Percentiles rank a stretch among this genome's conserved stretches.
These are phyloP conservation scores for Solanum paucissectum DNA, from an alignment of 257 asterid genomes.

Conservation along the genomic window DNA sequence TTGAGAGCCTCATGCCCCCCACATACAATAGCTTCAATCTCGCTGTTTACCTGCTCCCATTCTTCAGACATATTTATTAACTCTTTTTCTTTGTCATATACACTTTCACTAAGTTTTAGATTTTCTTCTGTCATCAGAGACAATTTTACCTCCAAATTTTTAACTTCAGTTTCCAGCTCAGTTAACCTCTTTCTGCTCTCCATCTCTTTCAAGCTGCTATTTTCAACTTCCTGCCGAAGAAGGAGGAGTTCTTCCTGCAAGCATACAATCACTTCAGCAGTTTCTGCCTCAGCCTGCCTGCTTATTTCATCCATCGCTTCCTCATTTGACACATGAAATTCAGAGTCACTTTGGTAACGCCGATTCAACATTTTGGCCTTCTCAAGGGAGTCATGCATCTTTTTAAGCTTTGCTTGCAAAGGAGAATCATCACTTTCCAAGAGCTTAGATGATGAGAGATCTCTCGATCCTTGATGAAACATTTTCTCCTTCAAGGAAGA, in stretches of 20 bases:
- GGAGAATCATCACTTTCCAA: conserved; percentile 37
- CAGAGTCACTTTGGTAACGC: conserved; percentile 50
- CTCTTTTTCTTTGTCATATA: conserved; percentile 48
- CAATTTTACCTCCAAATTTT: conserved; percentile 35
- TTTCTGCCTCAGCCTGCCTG: conserved; percentile 92
- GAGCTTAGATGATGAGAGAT: conserved; percentile 22
- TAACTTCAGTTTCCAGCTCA: conserved; percentile 33
- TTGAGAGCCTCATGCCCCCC: conserved; percentile 64
- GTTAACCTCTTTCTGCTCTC: conserved; percentile 41
- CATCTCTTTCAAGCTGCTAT: conserved; percentile 50
- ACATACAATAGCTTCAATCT: conserved; percentile 56
- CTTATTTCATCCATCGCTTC: conserved; percentile 77
- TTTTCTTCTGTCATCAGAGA: conserved; percentile 36
- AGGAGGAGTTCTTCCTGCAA: conserved; percentile 82
- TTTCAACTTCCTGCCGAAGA: conserved; percentile 75
- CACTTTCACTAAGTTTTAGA: conserved; percentile 30
- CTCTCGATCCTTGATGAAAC: conserved; percentile 25
- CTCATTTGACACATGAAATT: conserved; percentile 46
- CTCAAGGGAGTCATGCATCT: conserved; percentile 81
- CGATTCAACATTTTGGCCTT: conserved; percentile 68
- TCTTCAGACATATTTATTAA: conserved; percentile 32
- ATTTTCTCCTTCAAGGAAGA: conserved; percentile 39
- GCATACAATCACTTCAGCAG: conserved; percentile 95
- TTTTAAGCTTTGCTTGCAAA: conserved; percentile 62
- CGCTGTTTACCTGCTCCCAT: conserved; percentile 43